Base-by-base conservation (phyloP, 2,329 filamentous ascomycete species). In the Neofusicoccum parvum region DNA sequence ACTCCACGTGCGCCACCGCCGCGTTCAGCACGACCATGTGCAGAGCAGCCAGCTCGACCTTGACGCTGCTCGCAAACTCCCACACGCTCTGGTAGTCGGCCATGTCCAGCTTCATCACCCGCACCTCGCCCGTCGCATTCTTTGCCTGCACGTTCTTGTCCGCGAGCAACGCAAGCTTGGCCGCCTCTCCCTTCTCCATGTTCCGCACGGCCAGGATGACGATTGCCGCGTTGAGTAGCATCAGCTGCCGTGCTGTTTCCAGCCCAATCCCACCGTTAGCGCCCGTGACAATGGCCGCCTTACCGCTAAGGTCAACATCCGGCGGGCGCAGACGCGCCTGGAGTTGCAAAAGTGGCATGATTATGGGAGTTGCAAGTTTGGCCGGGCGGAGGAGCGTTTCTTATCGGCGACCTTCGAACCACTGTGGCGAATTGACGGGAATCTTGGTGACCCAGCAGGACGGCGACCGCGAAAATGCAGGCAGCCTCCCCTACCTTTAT, bases 231-330 rank as follows among this genome's bases (percentile, higher is more conserved):
- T 50, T 39, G n/a, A 62, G 45, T 5, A 41, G 17, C n/a, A 62
- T 32, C 7, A 62, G 46, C 34, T 51, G 46, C 5, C 59, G 3
- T n/a, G 36, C 46, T 9, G 43, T 50, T 15, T 64, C 58, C 51
- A 60, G 67, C 23, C 69, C 69, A 17, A 70, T 69, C 12, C 69
- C 69, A 23, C 48, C 56, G 51, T 70, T 71, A 3, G 67, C 65
- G 11, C 69, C 68, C 6, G 67, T 71, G 7, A 71, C 59, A 15
- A 70, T 63, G 11, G 66, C 66, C 34, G 53, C 64, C 53, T 67
- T 68, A 34, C 66, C 41, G 41, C 17, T 36, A 14, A 60, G 56
- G 11, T 48, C 23, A 41, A 36, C 36, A 9, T 15, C 23, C 3
- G 43, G 43, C 7, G 56, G 41, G 3, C n/a, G 41, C 4, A 36